Conservation (phyloP, 768 basidiomycete species). For the Russula compacta region DNA sequence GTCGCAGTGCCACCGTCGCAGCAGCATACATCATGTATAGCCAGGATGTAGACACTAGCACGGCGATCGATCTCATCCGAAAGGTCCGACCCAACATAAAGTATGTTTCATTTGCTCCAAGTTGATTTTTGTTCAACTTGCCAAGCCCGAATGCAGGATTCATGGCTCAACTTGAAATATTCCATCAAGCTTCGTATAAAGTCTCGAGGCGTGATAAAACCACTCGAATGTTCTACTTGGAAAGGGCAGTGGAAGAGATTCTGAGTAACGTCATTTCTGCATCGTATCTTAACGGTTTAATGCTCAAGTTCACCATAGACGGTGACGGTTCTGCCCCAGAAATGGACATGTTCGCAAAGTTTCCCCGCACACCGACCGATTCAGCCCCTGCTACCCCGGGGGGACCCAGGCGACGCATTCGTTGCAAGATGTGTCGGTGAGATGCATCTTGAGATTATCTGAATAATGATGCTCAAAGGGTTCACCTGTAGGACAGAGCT, state of each 20-base stretch:
- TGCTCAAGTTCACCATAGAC: slow-evolving; percentile 35
- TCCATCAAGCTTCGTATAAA: slow-evolving; percentile 60
- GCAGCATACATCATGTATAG: slow-evolving; percentile 86
- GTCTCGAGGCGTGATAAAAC: slow-evolving; percentile 59
- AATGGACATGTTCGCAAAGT: slow-evolving; percentile 69
- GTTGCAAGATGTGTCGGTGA: slow-evolving; percentile 89
- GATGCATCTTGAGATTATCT: slow-evolving; percentile 14
- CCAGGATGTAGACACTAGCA: slow-evolving; percentile 42
- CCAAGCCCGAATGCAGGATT: slow-evolving; percentile 82
- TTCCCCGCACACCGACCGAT: slow-evolving; percentile 55
- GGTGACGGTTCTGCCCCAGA: slow-evolving; percentile 60
- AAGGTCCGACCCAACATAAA: slow-evolving; percentile 57
- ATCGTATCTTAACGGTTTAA: neutral
- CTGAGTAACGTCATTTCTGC: slow-evolving; percentile 49
- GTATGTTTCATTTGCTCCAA: slow-evolving; percentile 36
- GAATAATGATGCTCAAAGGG: neutral
- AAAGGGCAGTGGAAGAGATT: slow-evolving; percentile 61
- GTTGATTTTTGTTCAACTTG: slow-evolving; percentile 2
- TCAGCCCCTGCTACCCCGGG: slow-evolving; percentile 53
- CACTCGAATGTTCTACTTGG: slow-evolving; percentile 78
- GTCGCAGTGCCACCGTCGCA: slow-evolving; percentile 76
- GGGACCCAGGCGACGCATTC: slow-evolving; percentile 55
- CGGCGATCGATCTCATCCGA: slow-evolving; percentile 62
- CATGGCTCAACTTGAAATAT: slow-evolving; percentile 69
- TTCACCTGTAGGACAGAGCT: slow-evolving; percentile 54